A percentile compares a stretch with the other conserved stretches of the same genome.
phyloP scores from a whole-genome alignment of 768 basidiomycete genomes.

The Rhodotorula babjevae region DNA sequence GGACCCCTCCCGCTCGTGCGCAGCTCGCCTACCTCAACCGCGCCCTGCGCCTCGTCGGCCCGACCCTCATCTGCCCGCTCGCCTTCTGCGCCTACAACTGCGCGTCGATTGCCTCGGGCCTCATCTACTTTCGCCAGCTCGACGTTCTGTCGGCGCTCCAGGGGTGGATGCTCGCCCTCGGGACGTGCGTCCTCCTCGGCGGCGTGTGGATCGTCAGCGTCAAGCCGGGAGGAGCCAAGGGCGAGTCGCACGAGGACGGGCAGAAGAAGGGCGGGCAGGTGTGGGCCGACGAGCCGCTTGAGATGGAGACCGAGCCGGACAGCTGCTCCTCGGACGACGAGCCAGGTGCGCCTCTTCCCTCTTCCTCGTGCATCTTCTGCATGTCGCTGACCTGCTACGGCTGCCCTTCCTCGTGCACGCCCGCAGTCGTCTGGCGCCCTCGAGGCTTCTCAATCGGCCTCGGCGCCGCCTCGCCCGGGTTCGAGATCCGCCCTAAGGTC shows the following conservation, averaged over 20 bases:
- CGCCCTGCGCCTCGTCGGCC: conserved; percentile 67
- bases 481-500: conserved; percentile 37
- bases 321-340: conserved; percentile 11
- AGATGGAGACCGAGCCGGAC: neutral
- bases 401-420: neutral
- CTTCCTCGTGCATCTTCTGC: neutral
- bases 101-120: conserved; percentile 80
- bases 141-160: conserved; percentile 64
- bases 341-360: neutral
- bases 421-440: conserved; percentile 30
- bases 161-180: conserved; percentile 68
- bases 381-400: neutral
- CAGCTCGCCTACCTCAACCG: conserved; percentile 49
- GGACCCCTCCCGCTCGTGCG: neutral
- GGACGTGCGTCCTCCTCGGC: conserved; percentile 69
- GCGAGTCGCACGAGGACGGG: neutral
- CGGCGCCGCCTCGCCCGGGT: conserved; percentile 41
- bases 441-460: conserved; percentile 41
- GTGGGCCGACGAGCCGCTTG: conserved; percentile 1
- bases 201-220: conserved; percentile 89
- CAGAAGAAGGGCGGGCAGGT: neutral
- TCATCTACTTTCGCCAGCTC: conserved; percentile 84
- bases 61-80: conserved; percentile 51
- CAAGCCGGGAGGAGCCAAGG: conserved; percentile 50
- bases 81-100: conserved; percentile 95